Base-by-base conservation (phyloP, 164 flowering plant species). In the Kingdonia uniflora region DNA sequence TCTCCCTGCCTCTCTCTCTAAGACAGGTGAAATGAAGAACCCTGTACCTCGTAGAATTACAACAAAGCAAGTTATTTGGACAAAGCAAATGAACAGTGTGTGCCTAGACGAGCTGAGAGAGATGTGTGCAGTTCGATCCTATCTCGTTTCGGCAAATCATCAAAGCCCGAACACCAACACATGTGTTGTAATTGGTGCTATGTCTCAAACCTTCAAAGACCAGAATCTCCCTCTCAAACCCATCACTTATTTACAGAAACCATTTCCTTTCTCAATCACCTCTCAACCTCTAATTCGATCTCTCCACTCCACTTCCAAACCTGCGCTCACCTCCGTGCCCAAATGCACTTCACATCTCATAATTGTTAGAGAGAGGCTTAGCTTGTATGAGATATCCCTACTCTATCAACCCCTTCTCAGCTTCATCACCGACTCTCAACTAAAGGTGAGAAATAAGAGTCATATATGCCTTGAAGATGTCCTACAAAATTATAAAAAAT, bases 181-280 rank as follows among this genome's bases (percentile, higher is more conserved):
- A 33, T 94, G 99, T 68, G 62, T 86, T 0, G 76, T 68, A 54
- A 52, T 85, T 2, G 90, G 92, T 58, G 71, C 82, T 59, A 85
- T 87, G 72, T 65, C 96, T 1, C 95, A 87, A 56, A 83, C 74
- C 58, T 81, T 94, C 53, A 77, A 67, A 38, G 99, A 89, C 40
- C 80, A 87, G 14, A 67, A 69, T 55, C 61, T 76, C 19, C 77
- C 90, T 14, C 60, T 72, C 37, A 65, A 80, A 0, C 78, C 92
- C 0, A 42, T 80, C 25, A 65, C 92, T 55, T 89, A 77, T 71
- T 87, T 86, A 80, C 78, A 22, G 85, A 86, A 47, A 67, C 87
- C 0, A 60, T 71, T 46, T 68, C 86, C 8, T 80, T 95, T 25
- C 71, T 94, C 4, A 67, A 76, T 29, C 67, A 85, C 49, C 59